These are phyloP conservation scores for Gossypium laxum DNA, from an alignment of 441 rosid species.

Conservation along the genomic window DNA sequence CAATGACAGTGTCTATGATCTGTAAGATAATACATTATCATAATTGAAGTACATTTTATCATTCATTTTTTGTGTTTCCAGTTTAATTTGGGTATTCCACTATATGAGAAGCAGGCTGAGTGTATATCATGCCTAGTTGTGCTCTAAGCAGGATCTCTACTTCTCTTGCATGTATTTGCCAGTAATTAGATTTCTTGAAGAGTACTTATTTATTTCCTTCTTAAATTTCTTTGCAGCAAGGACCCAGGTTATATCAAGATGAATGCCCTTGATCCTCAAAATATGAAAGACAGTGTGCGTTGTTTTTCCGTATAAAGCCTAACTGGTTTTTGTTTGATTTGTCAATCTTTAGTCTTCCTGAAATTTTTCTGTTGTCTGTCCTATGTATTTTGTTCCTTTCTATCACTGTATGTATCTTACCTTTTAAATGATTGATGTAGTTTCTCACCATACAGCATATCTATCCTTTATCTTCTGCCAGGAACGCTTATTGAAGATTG, in stretches of 20 bases:
- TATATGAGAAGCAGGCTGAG: background rate
- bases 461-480: conserved; percentile 20
- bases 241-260: conserved; percentile 87
- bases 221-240: conserved; percentile 48
- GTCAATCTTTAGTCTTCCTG: background rate
- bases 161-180: background rate
- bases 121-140: background rate
- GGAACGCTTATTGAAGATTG: conserved; percentile 93
- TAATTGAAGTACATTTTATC: background rate
- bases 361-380: background rate
- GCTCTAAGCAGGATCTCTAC: background rate
- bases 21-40: background rate
- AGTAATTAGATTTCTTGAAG: background rate
- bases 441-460: background rate
- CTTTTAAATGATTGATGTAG: background rate
- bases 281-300: conserved; percentile 80
- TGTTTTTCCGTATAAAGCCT: conserved; percentile 13
- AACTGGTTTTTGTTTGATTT: conserved; percentile 9
- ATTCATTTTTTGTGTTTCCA: background rate
- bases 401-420: background rate
- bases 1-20: background rate
- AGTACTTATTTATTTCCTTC: conserved; percentile 9
- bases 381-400: background rate
- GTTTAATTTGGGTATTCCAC: background rate
- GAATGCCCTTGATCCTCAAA: conserved; percentile 64